Evolutionary conservation across 306 rosid species (phyloP), one percentile per base, ranked within the genome.

Genomic region (Vigna mungo): DNA sequence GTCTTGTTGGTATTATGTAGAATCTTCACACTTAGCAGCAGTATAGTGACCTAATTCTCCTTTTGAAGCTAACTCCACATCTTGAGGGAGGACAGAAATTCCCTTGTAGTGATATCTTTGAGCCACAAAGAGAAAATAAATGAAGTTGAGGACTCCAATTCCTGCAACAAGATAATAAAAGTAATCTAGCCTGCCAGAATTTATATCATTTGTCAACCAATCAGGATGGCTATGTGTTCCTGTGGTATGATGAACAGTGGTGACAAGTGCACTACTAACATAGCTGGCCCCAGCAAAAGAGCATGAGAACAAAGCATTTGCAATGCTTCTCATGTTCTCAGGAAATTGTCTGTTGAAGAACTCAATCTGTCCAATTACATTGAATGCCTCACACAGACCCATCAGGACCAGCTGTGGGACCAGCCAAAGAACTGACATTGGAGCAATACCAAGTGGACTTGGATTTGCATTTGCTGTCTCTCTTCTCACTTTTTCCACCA

Each of bases 321-420:
- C 94, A 16, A 87, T 66, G 47, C 96, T 90, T 14, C 89, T 89
- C 90, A 90, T 86, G 63, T 88, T 87, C 1, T 89, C 94, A 0
- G 97, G 94, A 43, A 89, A 89, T 66, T 93, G 89, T 74, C 67
- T 71, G 46, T 89, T 90, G 68, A 76, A 89, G 52, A 93, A 93
- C 69, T 93, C 96, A 47, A 89, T 79, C 18, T 84, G 81, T 39
- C 88, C 97, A 47, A 93, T 88, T 0, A 84, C 30, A 16, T 78
- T 85, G 55, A 93, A 90, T 0, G 90, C 90, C 70, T 93, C 94
- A 11, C 85, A 93, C 0, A 93, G 20, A 0, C 97, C 96, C 90
- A 90, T 34, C 5, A 90, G 27, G 4, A 85, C 10, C 3, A 89
- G 48, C 21, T 90, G 97, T 2, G 97, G 96, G 0, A 71, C 78